phyloP scores from a whole-genome alignment of 2,329 filamentous ascomycete genomes.

The Sporothrix brunneoviolacea region DNA sequence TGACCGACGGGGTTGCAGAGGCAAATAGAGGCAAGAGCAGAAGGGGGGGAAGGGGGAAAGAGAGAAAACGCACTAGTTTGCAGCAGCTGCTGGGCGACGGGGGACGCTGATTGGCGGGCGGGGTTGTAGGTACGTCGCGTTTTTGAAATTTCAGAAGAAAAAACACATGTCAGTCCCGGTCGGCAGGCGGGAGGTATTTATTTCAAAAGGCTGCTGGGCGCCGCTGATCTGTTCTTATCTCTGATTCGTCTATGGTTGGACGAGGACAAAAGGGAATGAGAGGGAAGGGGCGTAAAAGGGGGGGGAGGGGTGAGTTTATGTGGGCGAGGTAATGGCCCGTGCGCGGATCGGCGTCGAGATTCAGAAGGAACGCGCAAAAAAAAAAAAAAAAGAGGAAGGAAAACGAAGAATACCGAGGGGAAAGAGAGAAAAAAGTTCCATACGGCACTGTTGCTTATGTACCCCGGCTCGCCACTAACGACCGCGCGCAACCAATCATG shows the following conservation, averaged over 20 bases:
- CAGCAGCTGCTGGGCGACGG: background rate
- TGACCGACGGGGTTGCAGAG: too few species aligned
- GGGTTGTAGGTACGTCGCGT: conserved; percentile 17
- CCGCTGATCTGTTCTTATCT: conserved; percentile 25
- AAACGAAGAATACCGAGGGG: background rate
- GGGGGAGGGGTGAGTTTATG: conserved; percentile 5
- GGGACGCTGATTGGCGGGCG: conserved; percentile 16
- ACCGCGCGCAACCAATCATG: conserved; percentile 14
- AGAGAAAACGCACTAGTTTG: conserved; percentile 9
- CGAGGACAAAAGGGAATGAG: conserved; percentile 8
- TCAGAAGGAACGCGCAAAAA: conserved; percentile 1
- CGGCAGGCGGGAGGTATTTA: conserved; percentile 33
- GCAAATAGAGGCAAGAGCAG: background rate
- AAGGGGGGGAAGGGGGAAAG: background rate
- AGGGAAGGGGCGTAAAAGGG: background rate
- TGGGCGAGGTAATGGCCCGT: conserved; percentile 10
- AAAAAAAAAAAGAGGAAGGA: conserved; percentile 7
- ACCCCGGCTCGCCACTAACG: conserved; percentile 12
- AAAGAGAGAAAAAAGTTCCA: conserved; percentile 6
- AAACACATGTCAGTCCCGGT: conserved; percentile 28
- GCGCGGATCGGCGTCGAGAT: conserved; percentile 10
- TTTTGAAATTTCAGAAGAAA: conserved; percentile 24
- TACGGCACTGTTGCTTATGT: conserved; percentile 15
- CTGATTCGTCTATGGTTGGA: conserved; percentile 23
- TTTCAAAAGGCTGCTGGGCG: conserved; percentile 22